Evolutionary conservation across 306 rosid genomes (phyloP).

Genomic region (Castanopsis chinensis): DNA sequence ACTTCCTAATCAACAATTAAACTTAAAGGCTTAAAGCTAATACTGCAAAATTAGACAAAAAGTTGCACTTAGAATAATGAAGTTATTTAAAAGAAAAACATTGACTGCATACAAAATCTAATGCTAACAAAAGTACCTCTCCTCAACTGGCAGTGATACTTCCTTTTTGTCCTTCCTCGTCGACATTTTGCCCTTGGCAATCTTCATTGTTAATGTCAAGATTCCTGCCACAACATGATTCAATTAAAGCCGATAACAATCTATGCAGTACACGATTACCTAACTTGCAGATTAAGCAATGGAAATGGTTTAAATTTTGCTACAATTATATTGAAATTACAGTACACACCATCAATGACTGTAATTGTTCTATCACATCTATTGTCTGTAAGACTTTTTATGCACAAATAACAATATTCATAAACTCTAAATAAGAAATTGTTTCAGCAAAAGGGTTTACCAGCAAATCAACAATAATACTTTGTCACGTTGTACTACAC

Average conservation of each 20-base stretch:
- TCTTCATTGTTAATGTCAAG: slow-evolving; percentile 22
- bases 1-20: neutral
- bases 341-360: neutral
- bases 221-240: neutral
- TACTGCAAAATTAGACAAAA: neutral
- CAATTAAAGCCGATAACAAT: neutral
- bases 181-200: slow-evolving; percentile 21
- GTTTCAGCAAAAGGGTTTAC: neutral
- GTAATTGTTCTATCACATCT: neutral
- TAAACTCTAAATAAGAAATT: too few relatives aligned
- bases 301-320: neutral
- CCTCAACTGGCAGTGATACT: slow-evolving; percentile 26
- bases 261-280: neutral
- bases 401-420: neutral
- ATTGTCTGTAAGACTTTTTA: neutral
- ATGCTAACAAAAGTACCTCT: slow-evolving; percentile 9
- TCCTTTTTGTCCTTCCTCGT: slow-evolving; percentile 31
- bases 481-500: neutral
- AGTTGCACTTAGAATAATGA: neutral
- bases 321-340: neutral
- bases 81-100: neutral
- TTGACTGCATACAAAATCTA: neutral
- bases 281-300: neutral
- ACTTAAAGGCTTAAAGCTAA: neutral
- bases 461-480: neutral